Evolutionary conservation across 192 early-diverging fungal genomes (phyloP).

Genomic region (Coemansia sp.): DNA sequence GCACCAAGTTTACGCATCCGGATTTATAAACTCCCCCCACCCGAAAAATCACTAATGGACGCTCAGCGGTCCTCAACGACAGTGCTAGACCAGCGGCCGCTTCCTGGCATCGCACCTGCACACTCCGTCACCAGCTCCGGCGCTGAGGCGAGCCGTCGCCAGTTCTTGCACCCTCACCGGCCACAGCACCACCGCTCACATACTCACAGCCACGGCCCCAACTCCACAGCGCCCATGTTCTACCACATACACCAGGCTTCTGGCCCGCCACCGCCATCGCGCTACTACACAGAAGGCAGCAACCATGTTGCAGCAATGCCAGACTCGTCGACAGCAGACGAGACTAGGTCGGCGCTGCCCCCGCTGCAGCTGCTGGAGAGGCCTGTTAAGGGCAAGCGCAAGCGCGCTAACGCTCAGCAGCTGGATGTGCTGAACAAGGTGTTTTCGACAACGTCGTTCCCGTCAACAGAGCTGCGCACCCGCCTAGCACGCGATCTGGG

Average conservation of each 20-base stretch:
- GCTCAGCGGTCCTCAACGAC: not conserved
- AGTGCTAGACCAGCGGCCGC: not conserved
- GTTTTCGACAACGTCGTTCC: constrained; percentile 77
- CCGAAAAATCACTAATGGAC: not conserved
- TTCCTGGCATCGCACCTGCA: not conserved
- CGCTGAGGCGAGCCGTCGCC: not conserved
- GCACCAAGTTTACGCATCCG: not conserved
- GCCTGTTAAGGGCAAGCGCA: constrained; percentile 70
- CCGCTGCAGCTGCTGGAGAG: constrained; percentile 19
- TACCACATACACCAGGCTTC: constrained; percentile 7
- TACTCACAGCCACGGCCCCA: not conserved
- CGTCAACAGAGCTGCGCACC: constrained; percentile 76
- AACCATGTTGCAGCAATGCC: not conserved
- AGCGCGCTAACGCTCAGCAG: constrained; percentile 76
- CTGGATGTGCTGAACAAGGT: constrained; percentile 72
- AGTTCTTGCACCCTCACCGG: not conserved
- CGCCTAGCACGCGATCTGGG: constrained; percentile 73
- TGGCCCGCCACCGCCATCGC: constrained; percentile 3
- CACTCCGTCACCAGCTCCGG: not conserved
- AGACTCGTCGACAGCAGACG: not conserved
- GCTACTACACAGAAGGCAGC: constrained; percentile 6
- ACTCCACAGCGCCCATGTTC: not conserved
- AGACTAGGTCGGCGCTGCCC: constrained; percentile 9
- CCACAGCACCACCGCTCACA: not conserved
- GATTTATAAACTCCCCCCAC: constrained; percentile 8